These are phyloP conservation scores for Raddia guianensis DNA, from an alignment of 176 grass and related monocot genomes.

Conservation along the genomic window DNA sequence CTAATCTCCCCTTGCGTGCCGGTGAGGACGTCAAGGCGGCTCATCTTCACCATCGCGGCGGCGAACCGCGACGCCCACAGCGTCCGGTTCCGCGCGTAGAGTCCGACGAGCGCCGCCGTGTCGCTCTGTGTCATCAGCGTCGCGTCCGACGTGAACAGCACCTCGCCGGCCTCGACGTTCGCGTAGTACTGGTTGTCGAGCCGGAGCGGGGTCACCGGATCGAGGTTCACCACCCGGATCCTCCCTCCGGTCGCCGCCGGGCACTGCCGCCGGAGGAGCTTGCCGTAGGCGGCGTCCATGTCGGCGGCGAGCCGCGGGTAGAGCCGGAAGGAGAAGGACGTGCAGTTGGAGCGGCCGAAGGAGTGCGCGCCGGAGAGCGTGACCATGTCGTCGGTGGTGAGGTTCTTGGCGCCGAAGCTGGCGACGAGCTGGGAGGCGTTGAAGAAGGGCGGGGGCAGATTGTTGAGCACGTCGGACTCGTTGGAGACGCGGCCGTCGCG, in stretches of 20 bases:
- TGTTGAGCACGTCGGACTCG: constrained; percentile 26
- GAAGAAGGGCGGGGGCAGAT: constrained; percentile 35
- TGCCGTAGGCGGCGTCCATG: constrained; percentile 31
- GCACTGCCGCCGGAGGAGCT: neutral
- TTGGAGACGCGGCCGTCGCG: constrained; percentile 49
- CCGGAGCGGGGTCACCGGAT: constrained; percentile 25
- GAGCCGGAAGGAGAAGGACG: constrained; percentile 27
- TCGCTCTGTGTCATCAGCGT: constrained; percentile 45
- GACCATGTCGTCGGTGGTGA: constrained; percentile 46
- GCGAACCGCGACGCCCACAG: constrained; percentile 47
- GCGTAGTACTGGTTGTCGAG: constrained; percentile 66
- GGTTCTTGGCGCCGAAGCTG: constrained; percentile 35
- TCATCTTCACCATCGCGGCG: constrained; percentile 74
- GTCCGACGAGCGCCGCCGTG: constrained; percentile 53
- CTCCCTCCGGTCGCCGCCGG: constrained; percentile 19
- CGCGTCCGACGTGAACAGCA: constrained; percentile 54
- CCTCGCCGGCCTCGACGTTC: constrained; percentile 45
- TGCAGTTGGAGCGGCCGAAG: constrained; percentile 49
- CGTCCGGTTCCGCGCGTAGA: constrained; percentile 38
- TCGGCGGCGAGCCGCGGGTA: constrained; percentile 3
- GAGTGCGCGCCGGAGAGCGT: constrained; percentile 54
- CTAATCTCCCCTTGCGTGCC: constrained; percentile 62
- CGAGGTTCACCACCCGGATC: constrained; percentile 51
- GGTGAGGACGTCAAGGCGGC: constrained; percentile 57
- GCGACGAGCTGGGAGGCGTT: constrained; percentile 5